These are phyloP conservation scores for Paramarasmius palmivorus DNA, from an alignment of 1,284 basidiomycete genomes.

Conservation along the genomic window DNA sequence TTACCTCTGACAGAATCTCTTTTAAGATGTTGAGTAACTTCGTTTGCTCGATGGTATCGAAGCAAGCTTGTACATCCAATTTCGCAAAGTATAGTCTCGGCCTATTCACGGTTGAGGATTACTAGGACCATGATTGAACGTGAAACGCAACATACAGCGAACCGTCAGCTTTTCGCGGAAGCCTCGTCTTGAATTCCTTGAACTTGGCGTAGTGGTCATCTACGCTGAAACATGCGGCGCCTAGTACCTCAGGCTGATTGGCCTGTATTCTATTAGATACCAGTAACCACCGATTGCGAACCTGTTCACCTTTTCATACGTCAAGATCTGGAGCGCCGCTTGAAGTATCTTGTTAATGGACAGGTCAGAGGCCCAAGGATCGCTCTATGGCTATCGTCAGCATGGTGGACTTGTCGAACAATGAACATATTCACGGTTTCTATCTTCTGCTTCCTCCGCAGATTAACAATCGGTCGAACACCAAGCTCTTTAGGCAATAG, in stretches of 20 bases:
- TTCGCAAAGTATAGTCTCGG: slow-evolving; percentile 94
- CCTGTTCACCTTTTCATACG: slow-evolving; percentile 74
- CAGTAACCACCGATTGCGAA: not conserved
- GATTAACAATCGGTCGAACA: slow-evolving; percentile 93
- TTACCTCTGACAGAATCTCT: slow-evolving; percentile 73
- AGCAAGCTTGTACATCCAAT: slow-evolving; percentile 93
- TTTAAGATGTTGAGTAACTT: slow-evolving; percentile 82
- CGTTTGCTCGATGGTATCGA: slow-evolving; percentile 93
- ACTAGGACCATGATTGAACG: not conserved
- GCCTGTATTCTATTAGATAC: slow-evolving; percentile 50
- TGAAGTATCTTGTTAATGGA: slow-evolving; percentile 90
- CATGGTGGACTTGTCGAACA: not conserved
- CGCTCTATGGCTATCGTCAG: slow-evolving; percentile 22
- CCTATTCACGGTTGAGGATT: slow-evolving; percentile 37
- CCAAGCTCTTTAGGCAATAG: slow-evolving; percentile 94
- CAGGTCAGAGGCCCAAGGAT: slow-evolving; percentile 30
- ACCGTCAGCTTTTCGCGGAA: slow-evolving; percentile 44
- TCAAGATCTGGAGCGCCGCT: slow-evolving; percentile 81
- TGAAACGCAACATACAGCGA: slow-evolving; percentile 48
- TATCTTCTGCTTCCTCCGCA: slow-evolving; percentile 61
- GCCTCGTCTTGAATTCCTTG: slow-evolving; percentile 66
- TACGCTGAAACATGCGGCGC: slow-evolving; percentile 81
- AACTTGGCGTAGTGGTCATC: slow-evolving; percentile 80
- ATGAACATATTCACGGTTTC: slow-evolving; percentile 28
- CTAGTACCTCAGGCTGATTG: slow-evolving; percentile 63